Evolutionary conservation across 192 early-diverging fungal species (phyloP).

Genomic region (Blastocladiella britannica): DNA sequence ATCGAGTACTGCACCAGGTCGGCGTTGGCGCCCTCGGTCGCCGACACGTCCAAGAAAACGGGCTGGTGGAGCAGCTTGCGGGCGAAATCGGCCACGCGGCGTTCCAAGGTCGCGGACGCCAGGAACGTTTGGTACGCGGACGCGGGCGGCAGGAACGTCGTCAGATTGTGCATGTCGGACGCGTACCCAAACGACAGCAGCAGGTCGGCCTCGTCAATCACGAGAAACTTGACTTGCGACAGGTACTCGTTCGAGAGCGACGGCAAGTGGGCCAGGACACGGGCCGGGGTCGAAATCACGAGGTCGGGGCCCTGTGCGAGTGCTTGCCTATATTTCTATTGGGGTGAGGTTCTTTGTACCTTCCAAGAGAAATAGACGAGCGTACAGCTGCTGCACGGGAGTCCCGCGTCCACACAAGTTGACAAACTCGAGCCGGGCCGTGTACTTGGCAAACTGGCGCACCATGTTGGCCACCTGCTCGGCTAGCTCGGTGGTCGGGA

Average conservation of each 20-base stretch:
- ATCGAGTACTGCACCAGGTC: constrained; percentile 43
- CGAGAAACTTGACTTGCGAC: constrained; percentile 19
- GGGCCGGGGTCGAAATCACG: constrained; percentile 68
- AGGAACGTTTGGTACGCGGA: constrained; percentile 58
- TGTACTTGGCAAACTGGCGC: constrained; percentile 48
- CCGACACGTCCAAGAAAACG: background rate
- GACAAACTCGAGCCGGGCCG: constrained; percentile 33
- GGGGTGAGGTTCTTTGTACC: background rate
- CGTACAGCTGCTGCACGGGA: constrained; percentile 31
- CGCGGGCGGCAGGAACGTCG: constrained; percentile 58
- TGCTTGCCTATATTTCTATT: constrained; percentile 33
- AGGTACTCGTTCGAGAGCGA: constrained; percentile 11
- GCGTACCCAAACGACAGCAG: constrained; percentile 85
- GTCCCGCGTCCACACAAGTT: constrained; percentile 42
- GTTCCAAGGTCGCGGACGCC: constrained; percentile 69
- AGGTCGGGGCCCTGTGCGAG: constrained; percentile 70
- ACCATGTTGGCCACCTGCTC: constrained; percentile 69
- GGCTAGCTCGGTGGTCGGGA: constrained; percentile 87
- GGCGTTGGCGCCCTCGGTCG: constrained; percentile 7
- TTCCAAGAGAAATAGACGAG: background rate
- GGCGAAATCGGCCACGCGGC: background rate
- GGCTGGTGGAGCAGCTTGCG: background rate
- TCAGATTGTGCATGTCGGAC: constrained; percentile 59
- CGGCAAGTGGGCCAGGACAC: constrained; percentile 51
- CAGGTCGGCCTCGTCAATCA: constrained; percentile 93